phyloP scores from a whole-genome alignment of 495 filamentous ascomycete species.

The Glutinoglossum americanum region DNA sequence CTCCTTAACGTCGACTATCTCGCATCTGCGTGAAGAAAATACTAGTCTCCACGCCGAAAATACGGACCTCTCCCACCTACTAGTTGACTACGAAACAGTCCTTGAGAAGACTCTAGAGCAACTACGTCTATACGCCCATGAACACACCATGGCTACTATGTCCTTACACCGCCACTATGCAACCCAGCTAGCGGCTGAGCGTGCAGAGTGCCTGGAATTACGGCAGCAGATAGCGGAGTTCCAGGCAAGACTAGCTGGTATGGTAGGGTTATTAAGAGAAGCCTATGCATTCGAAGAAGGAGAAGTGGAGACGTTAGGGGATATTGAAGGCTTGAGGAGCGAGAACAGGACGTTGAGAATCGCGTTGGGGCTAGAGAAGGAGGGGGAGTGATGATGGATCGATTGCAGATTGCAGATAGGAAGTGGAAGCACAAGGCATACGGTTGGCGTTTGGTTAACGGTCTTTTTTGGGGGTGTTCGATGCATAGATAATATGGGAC shows the following conservation, averaged over 20 bases:
- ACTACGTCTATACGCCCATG: conserved; percentile 37
- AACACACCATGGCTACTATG: conserved; percentile 35
- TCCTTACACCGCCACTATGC: conserved; percentile 38
- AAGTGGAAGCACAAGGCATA: not conserved
- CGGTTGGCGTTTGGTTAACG: not conserved
- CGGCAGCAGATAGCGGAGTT: conserved; percentile 13
- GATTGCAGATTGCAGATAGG: not conserved
- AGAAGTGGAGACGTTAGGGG: not conserved
- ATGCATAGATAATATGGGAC: not conserved
- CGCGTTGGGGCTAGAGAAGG: not conserved
- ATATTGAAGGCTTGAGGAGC: not conserved
- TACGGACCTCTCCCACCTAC: conserved; percentile 28
- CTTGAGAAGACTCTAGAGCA: conserved; percentile 36
- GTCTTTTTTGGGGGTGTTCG: not conserved
- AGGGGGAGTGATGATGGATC: not conserved
- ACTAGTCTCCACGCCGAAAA: conserved; percentile 28
- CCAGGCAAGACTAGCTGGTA: conserved; percentile 2
- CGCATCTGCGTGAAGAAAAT: conserved; percentile 25
- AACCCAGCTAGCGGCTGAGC: conserved; percentile 31
- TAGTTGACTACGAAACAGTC: conserved; percentile 33
- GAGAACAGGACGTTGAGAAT: conserved; percentile 1
- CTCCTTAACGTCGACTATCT: conserved; percentile 29
- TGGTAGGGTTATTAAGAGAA: not conserved
- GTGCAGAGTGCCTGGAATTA: conserved; percentile 11
- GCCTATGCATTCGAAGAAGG: not conserved